Evolutionary conservation across 129 eudicot species (phyloP), one percentile per base, ranked within the genome.

Genomic region (Oenanthe sinensis): DNA sequence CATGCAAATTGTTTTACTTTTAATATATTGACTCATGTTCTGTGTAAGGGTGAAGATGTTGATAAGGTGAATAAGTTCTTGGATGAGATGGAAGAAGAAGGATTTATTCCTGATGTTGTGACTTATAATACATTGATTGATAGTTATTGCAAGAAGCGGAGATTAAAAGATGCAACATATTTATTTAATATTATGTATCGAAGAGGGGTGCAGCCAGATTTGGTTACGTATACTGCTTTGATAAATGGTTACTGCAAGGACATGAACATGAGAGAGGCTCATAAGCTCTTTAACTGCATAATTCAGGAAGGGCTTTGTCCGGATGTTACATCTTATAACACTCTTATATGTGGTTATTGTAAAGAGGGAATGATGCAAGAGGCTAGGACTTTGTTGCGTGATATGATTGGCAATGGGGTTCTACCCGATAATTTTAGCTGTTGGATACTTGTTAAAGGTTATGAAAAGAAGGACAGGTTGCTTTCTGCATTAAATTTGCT

Each of bases 71-170:
- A 91, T 47, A 85, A 86, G 54, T 90, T 95, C 80, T 73, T 95
- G 81, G 96, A 91, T 71, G 87, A 91, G 79, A 90, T 95, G 96
- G 98, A 95, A 85, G 98, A 95, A 83, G 94, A 92, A 82, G 98
- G 98, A 78, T 95, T 95, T 84, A 90, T 84, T 71, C 96, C 96
- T 0, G 98, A 95, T 86, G 78, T 91, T 71, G 96, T 95, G 68
- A 91, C 98, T 2, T 95, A 95, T 82, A 95, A 95, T 82, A 95
- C 90, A 49, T 78, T 92, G 26, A 82, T 95, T 79, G 90, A 83
- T 84, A 82, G 91, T 74, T 92, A 91, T 69, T 86, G 96, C 72
- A 90, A 83, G 47, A 84, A 81, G 73, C 82, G 87, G 0, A 84
- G 91, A 37, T 82, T 95, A 80, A 91, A 92, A 85, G 97, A 91